Conservation (phyloP, 1,284 basidiomycete genomes). For the Anthracocystis setariae region DNA sequence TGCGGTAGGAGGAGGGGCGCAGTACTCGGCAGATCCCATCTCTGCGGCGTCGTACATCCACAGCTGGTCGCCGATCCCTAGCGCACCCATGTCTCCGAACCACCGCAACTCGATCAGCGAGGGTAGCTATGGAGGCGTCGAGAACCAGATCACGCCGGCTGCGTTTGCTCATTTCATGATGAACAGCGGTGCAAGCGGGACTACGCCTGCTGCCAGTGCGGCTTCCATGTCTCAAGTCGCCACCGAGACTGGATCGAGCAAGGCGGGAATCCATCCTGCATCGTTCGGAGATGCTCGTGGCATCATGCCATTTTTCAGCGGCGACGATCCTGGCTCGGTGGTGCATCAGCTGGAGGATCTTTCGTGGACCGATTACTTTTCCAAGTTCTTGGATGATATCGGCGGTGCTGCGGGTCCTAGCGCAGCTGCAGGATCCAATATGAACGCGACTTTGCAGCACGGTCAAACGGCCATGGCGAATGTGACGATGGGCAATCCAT, state of each 20-base stretch:
- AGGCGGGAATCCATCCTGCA: slow-evolving; percentile 20
- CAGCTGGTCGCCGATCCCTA: slow-evolving; percentile 47
- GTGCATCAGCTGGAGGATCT: slow-evolving; percentile 48
- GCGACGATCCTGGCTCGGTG: slow-evolving; percentile 33
- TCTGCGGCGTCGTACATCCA: slow-evolving; percentile 48
- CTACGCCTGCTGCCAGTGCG: background rate
- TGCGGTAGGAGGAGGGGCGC: background rate
- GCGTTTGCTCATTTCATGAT: slow-evolving; percentile 40
- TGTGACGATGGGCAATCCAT: slow-evolving; percentile 1
- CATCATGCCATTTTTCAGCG: slow-evolving; percentile 39
- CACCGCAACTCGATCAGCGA: slow-evolving; percentile 36
- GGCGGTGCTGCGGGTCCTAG: slow-evolving; percentile 17
- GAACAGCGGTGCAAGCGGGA: slow-evolving; percentile 10
- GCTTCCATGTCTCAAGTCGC: slow-evolving; percentile 2
- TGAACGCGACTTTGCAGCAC: slow-evolving; percentile 6
- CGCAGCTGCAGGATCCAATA: slow-evolving; percentile 4
- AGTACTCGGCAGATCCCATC: slow-evolving; percentile 18
- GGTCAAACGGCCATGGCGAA: slow-evolving; percentile 2
- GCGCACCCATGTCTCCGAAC: slow-evolving; percentile 47
- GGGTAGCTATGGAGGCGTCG: slow-evolving; percentile 13
- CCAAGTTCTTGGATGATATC: slow-evolving; percentile 45
- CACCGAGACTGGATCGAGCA: slow-evolving; percentile 1
- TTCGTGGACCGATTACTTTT: slow-evolving; percentile 52
- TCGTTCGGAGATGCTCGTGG: slow-evolving; percentile 48
- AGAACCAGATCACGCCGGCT: slow-evolving; percentile 29